A percentile compares a stretch with the other conserved stretches of the same genome.
Evolutionary conservation across 306 rosid genomes (phyloP).

Genomic region (Castanospermum australe): DNA sequence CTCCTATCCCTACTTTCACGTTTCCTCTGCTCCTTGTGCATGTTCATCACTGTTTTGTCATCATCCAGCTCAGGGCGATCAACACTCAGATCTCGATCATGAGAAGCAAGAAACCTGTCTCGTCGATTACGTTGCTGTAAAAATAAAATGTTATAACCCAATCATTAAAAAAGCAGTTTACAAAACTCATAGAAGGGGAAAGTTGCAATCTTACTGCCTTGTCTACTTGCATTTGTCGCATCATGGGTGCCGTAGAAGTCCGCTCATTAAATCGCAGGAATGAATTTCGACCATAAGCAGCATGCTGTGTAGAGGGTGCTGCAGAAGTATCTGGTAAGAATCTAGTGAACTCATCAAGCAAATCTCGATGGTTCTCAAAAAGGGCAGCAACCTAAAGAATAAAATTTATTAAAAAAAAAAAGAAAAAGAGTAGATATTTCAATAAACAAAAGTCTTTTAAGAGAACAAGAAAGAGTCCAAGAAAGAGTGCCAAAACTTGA

Average conservation of each 20-base stretch:
- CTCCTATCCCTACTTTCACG: constrained; percentile 69
- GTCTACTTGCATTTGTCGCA: constrained; percentile 60
- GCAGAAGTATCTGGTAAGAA: constrained; percentile 87
- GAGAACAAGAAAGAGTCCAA: background rate
- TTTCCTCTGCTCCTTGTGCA: constrained; percentile 68
- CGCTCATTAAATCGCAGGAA: constrained; percentile 71
- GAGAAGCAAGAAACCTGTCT: constrained; percentile 57
- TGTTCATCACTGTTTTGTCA: constrained; percentile 64
- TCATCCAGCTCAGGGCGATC: constrained; percentile 75
- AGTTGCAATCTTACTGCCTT: constrained; percentile 41
- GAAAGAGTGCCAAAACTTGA: background rate
- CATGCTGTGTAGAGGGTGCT: constrained; percentile 61
- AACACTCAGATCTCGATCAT: constrained; percentile 73
- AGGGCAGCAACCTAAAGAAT: constrained; percentile 70
- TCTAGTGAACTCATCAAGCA: constrained; percentile 88
- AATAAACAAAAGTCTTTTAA: background rate
- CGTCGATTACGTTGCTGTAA: constrained; percentile 67
- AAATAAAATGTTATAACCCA: constrained; percentile 23
- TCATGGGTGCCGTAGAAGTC: constrained; percentile 56
- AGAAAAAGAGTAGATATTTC: constrained; percentile 7
- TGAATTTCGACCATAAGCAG: constrained; percentile 52
- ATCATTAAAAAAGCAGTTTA: constrained; percentile 17
- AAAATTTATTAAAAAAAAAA: background rate
- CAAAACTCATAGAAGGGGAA: background rate
- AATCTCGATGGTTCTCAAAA: constrained; percentile 75